Percentiles rank a stretch among this genome's conserved stretches.
phyloP scores from a whole-genome alignment of 2,329 filamentous ascomycete species.

The Sarocladiaceae sp. region DNA sequence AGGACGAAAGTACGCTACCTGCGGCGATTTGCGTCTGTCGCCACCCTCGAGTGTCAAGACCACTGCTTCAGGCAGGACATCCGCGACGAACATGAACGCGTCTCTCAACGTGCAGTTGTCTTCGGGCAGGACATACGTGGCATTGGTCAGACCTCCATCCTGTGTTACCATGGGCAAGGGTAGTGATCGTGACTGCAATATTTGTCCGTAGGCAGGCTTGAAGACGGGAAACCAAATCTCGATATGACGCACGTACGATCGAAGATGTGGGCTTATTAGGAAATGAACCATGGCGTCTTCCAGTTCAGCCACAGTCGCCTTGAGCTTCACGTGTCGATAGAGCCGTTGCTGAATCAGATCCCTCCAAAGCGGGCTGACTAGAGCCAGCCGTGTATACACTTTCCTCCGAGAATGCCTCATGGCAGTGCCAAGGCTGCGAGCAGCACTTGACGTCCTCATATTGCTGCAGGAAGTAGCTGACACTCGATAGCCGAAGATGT shows the following conservation, averaged over 20 bases:
- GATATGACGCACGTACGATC: slow-evolving; percentile 63
- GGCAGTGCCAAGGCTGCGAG: slow-evolving; percentile 43
- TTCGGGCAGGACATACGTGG: slow-evolving; percentile 54
- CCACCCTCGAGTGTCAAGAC: slow-evolving; percentile 74
- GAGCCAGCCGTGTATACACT: slow-evolving; percentile 61
- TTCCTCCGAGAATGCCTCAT: slow-evolving; percentile 64
- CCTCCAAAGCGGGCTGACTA: slow-evolving; percentile 62
- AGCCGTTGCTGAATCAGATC: slow-evolving; percentile 65
- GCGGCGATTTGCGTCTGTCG: slow-evolving; percentile 69
- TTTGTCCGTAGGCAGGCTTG: slow-evolving; percentile 47
- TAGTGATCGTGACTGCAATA: slow-evolving; percentile 31
- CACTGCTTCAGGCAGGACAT: slow-evolving; percentile 54
- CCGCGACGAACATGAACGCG: slow-evolving; percentile 60
- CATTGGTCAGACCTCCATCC: slow-evolving; percentile 47
- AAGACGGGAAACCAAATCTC: slow-evolving; percentile 78
- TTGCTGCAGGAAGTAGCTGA: slow-evolving; percentile 56
- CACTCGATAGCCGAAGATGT: slow-evolving; percentile 65
- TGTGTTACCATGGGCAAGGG: slow-evolving; percentile 49
- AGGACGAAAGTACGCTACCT: slow-evolving; percentile 42
- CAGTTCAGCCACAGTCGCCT: slow-evolving; percentile 62
- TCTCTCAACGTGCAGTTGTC: slow-evolving; percentile 69
- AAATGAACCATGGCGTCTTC: slow-evolving; percentile 60
- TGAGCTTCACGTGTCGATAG: slow-evolving; percentile 72
- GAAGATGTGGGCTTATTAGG: slow-evolving; percentile 51
- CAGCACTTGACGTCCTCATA: slow-evolving; percentile 38